A percentile compares a stretch with the other conserved stretches of the same genome.
These are phyloP conservation scores for Lactifluus pinguis DNA, from an alignment of 768 basidiomycete genomes.

Conservation along the genomic window DNA sequence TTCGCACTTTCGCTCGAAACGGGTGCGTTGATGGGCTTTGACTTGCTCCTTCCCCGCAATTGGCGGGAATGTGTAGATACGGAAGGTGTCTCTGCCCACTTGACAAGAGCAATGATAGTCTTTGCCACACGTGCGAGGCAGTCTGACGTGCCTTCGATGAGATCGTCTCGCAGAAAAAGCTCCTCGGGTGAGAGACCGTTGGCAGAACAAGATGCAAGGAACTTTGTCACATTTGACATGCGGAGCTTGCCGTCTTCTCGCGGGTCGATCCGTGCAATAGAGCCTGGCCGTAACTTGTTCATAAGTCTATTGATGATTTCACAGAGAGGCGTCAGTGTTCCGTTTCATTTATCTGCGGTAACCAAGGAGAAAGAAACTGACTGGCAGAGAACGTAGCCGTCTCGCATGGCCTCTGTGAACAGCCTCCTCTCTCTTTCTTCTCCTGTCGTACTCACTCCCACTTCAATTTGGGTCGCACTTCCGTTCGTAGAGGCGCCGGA, in stretches of 20 bases:
- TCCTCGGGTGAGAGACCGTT: conserved; percentile 56
- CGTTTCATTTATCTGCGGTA: neutral
- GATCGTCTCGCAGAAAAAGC: conserved; percentile 59
- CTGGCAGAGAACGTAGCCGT: conserved; percentile 88
- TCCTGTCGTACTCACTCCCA: conserved; percentile 39
- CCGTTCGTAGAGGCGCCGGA: conserved; percentile 38
- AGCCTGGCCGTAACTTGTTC: conserved; percentile 63
- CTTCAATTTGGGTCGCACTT: conserved; percentile 32
- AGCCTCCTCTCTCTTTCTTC: conserved; percentile 68
- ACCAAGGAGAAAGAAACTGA: conserved; percentile 35
- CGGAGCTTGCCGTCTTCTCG: conserved; percentile 59
- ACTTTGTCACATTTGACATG: conserved; percentile 66
- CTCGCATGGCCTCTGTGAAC: conserved; percentile 69
- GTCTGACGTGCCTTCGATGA: conserved; percentile 51
- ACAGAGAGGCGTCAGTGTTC: conserved; percentile 18
- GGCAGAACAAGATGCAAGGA: conserved; percentile 64
- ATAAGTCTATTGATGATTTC: conserved; percentile 45
- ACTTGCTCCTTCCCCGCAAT: conserved; percentile 29
- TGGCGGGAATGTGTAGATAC: conserved; percentile 37
- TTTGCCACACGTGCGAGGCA: conserved; percentile 62
- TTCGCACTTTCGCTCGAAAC: conserved; percentile 29
- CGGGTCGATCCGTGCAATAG: conserved; percentile 52
- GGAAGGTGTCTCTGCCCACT: conserved; percentile 49
- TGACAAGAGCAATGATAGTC: conserved; percentile 62
- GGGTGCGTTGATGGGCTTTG: conserved; percentile 26